A percentile compares a stretch with the other conserved stretches of the same genome.
Conservation (phyloP, 768 basidiomycete species). For the Russula foetens region DNA sequence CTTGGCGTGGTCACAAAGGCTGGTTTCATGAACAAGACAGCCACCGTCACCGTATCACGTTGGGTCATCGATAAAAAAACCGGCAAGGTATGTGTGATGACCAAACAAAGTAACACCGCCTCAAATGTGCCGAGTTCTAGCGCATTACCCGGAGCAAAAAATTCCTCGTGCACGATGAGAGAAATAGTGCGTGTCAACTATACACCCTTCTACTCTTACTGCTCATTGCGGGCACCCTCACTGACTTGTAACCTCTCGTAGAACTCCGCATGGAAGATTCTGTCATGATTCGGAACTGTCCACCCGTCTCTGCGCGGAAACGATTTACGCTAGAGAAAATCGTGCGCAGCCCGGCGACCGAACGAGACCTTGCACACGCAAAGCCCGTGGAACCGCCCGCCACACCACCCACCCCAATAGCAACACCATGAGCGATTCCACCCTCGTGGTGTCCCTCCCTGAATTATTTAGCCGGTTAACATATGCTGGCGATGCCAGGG, state of each 20-base stretch:
- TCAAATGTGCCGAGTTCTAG: constrained; percentile 30
- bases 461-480: not conserved
- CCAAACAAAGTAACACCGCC: not conserved
- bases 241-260: constrained; percentile 26
- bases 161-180: constrained; percentile 67
- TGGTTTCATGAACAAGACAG: constrained; percentile 79
- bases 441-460: not conserved
- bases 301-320: constrained; percentile 71
- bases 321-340: constrained; percentile 64
- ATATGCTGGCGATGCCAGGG: not conserved
- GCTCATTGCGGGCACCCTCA: constrained; percentile 8
- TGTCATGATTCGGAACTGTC: constrained; percentile 75
- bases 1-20: constrained; percentile 71
- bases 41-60: constrained; percentile 73
- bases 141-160: constrained; percentile 70
- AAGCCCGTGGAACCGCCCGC: not conserved
- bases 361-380: constrained; percentile 23
- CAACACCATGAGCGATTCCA: not conserved
- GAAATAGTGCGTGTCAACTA: constrained; percentile 46
- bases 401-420: not conserved
- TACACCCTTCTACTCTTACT: not conserved
- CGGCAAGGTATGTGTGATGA: constrained; percentile 50
- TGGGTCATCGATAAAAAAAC: constrained; percentile 65
- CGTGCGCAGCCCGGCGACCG: constrained; percentile 58
- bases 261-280: constrained; percentile 60